Base-by-base conservation (phyloP, 1,284 basidiomycete species). In the Rugosomyces carneus region DNA sequence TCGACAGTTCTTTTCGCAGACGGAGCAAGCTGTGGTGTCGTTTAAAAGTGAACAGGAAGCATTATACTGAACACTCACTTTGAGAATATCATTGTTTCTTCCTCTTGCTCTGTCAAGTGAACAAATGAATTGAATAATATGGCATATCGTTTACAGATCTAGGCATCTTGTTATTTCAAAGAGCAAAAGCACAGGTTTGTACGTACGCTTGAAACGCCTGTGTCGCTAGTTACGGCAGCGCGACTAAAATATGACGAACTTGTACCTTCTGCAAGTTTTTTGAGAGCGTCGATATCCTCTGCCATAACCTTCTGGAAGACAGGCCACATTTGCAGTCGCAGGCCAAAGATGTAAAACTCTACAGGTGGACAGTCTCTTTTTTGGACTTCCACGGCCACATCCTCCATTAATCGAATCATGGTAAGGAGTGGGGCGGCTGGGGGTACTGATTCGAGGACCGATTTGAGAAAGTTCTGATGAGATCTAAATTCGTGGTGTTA, bases 51-150 rank as follows among this genome's bases (percentile, higher is more conserved):
- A 6, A 20, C 1, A 6, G 18, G 13, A 1, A 23, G 9, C 10
- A 18, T 49, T 47, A 38, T 10, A 29, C 2, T 29, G 13, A 37
- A 8, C 35, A 57, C 76, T 54, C 60, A 93, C 93, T 93, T 92
- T 10, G 87, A 84, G 59, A 94, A 95, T 38, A 94, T 86, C 92
- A 95, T 94, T 5, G 88, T 90, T 61, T 96, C 93, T 54, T 93
- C 89, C 35, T 82, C 84, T 54, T 89, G 84, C 40, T 79, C 78
- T 5, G 89, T 91, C 53, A 95, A 66, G 19, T 78, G 76, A 16
- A 92, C 79, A 52, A 92, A 81, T 1, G 84, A 82, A 48, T 80
- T 82, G 69, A 96, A 95, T 52, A 93, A 61, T 19, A 72, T 70
- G 9, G 84, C 75, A 61, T 96, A 97, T 47, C 82, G 71, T 58